Conservation (phyloP, 2,329 filamentous ascomycete genomes). For the Ustulina deusta region DNA sequence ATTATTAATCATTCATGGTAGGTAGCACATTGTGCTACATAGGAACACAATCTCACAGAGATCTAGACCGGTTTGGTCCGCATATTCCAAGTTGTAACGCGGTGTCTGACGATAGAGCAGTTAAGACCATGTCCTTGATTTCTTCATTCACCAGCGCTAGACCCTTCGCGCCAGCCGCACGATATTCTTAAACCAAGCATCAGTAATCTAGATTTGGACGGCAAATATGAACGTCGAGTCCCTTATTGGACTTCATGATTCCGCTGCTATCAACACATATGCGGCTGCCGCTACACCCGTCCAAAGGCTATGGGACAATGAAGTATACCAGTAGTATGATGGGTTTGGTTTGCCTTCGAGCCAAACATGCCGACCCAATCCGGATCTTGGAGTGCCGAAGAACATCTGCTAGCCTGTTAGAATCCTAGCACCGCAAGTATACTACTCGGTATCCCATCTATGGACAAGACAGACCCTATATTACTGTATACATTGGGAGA, state of each 20-base stretch:
- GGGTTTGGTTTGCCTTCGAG: not conserved
- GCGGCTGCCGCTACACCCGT: too few relatives aligned
- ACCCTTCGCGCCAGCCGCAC: conserved; percentile 1
- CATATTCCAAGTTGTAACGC: not conserved
- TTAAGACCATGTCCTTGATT: not conserved
- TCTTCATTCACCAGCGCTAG: not conserved
- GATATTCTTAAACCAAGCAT: not conserved
- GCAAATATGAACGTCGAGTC: not conserved
- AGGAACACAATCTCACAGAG: not conserved
- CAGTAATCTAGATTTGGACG: not conserved
- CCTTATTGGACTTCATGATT: not conserved
- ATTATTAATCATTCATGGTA: too few relatives aligned
- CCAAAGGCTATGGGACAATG: not conserved
- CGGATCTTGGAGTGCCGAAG: not conserved
- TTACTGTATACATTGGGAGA: not conserved
- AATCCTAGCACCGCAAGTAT: not conserved
- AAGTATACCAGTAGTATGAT: not conserved
- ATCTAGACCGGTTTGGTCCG: not conserved
- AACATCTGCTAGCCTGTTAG: not conserved
- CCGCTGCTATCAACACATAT: not conserved
- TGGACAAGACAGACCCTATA: not conserved
- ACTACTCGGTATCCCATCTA: not conserved
- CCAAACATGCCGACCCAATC: not conserved
- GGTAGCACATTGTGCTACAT: not conserved
- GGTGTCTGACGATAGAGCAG: not conserved